Percentiles rank a stretch among this genome's conserved stretches.
phyloP scores from a whole-genome alignment of 306 rosid species.

The Lupinus albus region DNA sequence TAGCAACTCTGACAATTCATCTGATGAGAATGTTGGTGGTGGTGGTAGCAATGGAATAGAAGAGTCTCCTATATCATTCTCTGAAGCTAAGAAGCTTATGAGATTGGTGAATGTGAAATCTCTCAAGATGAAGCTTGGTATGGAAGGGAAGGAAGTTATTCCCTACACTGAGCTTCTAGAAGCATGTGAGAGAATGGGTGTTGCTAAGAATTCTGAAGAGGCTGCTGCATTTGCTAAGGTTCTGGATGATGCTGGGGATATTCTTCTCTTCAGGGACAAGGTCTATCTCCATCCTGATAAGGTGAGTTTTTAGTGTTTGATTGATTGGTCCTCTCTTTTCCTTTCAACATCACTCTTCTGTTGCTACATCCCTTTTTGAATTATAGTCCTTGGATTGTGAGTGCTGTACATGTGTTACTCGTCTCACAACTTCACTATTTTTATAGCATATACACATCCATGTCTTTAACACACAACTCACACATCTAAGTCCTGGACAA shows the following conservation, averaged over 20 bases:
- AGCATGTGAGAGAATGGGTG: conserved; percentile 77
- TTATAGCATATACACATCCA: not conserved
- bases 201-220: conserved; percentile 74
- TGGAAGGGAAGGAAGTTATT: conserved; percentile 70
- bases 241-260: conserved; percentile 89
- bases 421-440: not conserved
- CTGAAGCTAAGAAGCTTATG: conserved; percentile 86
- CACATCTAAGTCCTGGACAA: not conserved
- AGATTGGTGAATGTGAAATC: conserved; percentile 84
- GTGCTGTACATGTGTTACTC: not conserved
- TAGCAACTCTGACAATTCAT: not conserved
- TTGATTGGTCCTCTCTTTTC: not conserved
- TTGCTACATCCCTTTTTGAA: not conserved
- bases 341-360: not conserved
- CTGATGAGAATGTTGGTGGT: conserved; percentile 24
- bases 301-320: conserved; percentile 45
- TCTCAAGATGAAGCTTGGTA: conserved; percentile 64
- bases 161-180: conserved; percentile 62
- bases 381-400: not conserved
- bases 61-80: conserved; percentile 46
- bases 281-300: conserved; percentile 90
- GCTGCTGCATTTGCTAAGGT: conserved; percentile 69
- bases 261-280: conserved; percentile 84
- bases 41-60: conserved; percentile 23
- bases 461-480: not conserved